Percentiles rank a stretch among this genome's conserved stretches.
phyloP scores from a whole-genome alignment of 768 basidiomycete genomes.

The Xerocomus spinulosus region DNA sequence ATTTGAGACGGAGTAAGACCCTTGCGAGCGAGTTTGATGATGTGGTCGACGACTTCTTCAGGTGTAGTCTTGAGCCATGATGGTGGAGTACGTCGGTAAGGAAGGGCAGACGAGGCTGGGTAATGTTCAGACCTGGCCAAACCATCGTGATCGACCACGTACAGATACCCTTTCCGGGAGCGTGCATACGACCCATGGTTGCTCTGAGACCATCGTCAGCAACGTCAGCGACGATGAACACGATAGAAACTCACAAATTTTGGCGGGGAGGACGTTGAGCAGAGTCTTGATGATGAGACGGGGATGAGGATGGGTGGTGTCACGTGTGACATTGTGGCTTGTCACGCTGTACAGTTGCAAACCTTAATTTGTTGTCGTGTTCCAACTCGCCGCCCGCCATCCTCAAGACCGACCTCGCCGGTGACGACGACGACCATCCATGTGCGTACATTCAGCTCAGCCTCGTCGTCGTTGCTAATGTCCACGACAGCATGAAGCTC shows the following conservation, averaged over 20 bases:
- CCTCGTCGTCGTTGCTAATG: conserved; percentile 1
- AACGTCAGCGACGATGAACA: conserved; percentile 5
- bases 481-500: conserved; percentile 76
- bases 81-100: conserved; percentile 92
- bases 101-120: conserved; percentile 81
- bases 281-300: conserved; percentile 13
- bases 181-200: conserved; percentile 97
- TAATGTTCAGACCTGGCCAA: conserved; percentile 38
- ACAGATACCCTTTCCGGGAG: conserved; percentile 99
- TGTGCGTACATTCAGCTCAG: conserved; percentile 8
- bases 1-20: conserved; percentile 97
- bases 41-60: conserved; percentile 93
- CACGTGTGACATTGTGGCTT: conserved; percentile 32
- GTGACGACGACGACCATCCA: conserved; percentile 34
- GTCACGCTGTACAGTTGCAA: conserved; percentile 55
- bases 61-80: conserved; percentile 96
- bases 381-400: background rate
- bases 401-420: conserved; percentile 32
- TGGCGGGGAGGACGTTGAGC: conserved; percentile 15
- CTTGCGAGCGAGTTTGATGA: conserved; percentile 96
- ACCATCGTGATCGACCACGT: conserved; percentile 32
- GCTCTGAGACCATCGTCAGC: conserved; percentile 28
- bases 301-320: conserved; percentile 22
- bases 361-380: conserved; percentile 46
- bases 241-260: conserved; percentile 35